Percentiles rank a stretch among this genome's conserved stretches.
phyloP scores from a whole-genome alignment of 1,139 yeast species.

The Yamadazyma trypodendri region DNA sequence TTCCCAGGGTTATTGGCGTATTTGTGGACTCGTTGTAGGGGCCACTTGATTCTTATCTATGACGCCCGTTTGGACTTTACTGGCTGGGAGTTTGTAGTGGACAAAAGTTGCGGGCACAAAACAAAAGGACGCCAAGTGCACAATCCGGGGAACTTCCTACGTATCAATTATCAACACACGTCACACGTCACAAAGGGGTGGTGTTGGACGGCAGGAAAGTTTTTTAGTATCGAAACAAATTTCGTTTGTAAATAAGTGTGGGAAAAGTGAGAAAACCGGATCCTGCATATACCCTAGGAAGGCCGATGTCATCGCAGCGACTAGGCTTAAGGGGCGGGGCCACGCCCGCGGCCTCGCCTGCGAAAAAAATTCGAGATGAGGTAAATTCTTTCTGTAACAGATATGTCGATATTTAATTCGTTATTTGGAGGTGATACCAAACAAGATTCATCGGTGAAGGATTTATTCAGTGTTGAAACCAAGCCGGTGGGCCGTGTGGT shows the following conservation, averaged over 20 bases:
- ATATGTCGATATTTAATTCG: slow-evolving; percentile 26
- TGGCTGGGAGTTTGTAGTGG: no score
- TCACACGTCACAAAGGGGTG: no score
- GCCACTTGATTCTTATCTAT: no score
- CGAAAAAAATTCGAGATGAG: slow-evolving; percentile 13
- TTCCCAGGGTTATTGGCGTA: no score
- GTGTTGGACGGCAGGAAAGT: background rate
- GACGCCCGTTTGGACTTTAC: no score
- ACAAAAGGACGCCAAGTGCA: no score
- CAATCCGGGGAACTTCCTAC: no score
- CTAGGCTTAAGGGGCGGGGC: slow-evolving; percentile 1
- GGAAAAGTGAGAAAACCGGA: background rate
- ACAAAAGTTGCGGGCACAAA: no score
- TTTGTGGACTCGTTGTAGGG: no score
- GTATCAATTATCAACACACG: no score
- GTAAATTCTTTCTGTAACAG: slow-evolving; percentile 2
- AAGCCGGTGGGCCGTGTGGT: slow-evolving; percentile 9
- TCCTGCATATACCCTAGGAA: background rate
- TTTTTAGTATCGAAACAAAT: slow-evolving; percentile 1
- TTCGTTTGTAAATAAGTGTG: slow-evolving; percentile 2
- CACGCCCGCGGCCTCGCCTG: no score
- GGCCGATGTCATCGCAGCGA: background rate
- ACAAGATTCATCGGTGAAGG: slow-evolving; percentile 30
- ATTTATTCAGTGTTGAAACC: slow-evolving; percentile 27
- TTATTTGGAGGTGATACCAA: slow-evolving; percentile 28